A percentile compares a stretch with the other conserved stretches of the same genome.
Evolutionary conservation across 108 stramenopile species (phyloP).

Genomic region (Cyclotella baltica): DNA sequence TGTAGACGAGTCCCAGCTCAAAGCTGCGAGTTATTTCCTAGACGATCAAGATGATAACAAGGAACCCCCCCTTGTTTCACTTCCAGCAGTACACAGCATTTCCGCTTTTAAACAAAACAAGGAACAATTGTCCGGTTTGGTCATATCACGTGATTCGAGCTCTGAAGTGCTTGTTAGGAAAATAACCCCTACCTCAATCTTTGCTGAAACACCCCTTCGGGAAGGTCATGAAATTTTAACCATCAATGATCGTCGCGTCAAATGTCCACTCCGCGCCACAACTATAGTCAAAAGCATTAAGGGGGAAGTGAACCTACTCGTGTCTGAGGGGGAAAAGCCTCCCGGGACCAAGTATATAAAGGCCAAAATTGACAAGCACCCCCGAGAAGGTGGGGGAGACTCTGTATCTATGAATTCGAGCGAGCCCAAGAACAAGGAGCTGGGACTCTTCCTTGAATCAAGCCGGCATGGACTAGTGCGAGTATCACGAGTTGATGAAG

Average conservation of each 20-base stretch:
- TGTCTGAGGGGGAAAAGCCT: constrained; percentile 21
- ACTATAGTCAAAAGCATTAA: constrained; percentile 26
- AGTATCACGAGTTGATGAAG: constrained; percentile 18
- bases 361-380: constrained; percentile 6
- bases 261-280: constrained; percentile 32
- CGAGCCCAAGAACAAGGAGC: not conserved
- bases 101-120: constrained; percentile 17
- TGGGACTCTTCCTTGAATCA: constrained; percentile 15
- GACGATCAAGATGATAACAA: constrained; percentile 1
- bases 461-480: constrained; percentile 13
- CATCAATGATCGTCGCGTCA: constrained; percentile 33
- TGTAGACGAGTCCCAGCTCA: not conserved
- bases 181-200: constrained; percentile 32
- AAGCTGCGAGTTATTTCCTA: constrained; percentile 5
- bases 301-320: constrained; percentile 20
- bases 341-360: constrained; percentile 30
- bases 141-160: constrained; percentile 7
- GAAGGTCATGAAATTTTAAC: constrained; percentile 29
- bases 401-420: not conserved
- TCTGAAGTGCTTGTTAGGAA: constrained; percentile 21
- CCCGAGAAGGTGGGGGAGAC: not conserved
- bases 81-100: constrained; percentile 17
- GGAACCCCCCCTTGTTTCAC: not conserved
- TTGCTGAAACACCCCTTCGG: constrained; percentile 18
- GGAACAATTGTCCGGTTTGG: constrained; percentile 32